Base-by-base conservation (phyloP, 495 filamentous ascomycete genomes). In the Penicillium diatomitis region DNA sequence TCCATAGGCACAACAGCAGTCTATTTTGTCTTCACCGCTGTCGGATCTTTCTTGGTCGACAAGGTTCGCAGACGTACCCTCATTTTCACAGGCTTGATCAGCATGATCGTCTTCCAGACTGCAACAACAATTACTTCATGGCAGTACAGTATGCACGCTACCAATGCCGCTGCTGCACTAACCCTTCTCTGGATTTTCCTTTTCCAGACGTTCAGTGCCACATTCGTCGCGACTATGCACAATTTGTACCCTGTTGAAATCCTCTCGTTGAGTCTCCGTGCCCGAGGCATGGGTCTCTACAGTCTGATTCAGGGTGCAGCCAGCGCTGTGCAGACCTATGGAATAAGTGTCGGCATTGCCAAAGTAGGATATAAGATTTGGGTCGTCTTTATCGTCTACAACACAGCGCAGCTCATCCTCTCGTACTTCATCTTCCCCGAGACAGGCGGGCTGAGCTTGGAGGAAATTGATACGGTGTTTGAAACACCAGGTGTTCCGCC, bases 381-480 rank as follows among this genome's bases (percentile, higher is more conserved):
- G 64, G 63, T 68, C 20, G 66, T 71, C 4, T 72, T 69, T 37
- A 68, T 73, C 31, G 65, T 51, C 5, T 73, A 71, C 54, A 73
- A 72, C 51, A 49, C 55, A 8, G 41, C 70, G 34, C 71, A 73
- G 49, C 57, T 74, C 8, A 48, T 64, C 1, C 41, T 68, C 11
- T 63, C 69, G 4, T 72, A 70, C 38, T 67, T 70, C 41, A 51
- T 70, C 42, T 73, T 74, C 53, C 69, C 67, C 0, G 71, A 72
- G 48, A 73, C 69, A 5, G 47, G 48, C 33, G 61, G 56, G 3
- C 47, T 72, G 12, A 61, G 62, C 38, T 52, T 73, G 36, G 70
- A 74, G 47, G 66, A 73, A 48, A 74, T 73, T 29, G 68, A 72
- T 49, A 59, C 57, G 5, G 62, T 74, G 32, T 72, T 74, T 51